Evolutionary conservation across 2,329 filamentous ascomycete species (phyloP).

Genomic region (Aspergillus bombycis): DNA sequence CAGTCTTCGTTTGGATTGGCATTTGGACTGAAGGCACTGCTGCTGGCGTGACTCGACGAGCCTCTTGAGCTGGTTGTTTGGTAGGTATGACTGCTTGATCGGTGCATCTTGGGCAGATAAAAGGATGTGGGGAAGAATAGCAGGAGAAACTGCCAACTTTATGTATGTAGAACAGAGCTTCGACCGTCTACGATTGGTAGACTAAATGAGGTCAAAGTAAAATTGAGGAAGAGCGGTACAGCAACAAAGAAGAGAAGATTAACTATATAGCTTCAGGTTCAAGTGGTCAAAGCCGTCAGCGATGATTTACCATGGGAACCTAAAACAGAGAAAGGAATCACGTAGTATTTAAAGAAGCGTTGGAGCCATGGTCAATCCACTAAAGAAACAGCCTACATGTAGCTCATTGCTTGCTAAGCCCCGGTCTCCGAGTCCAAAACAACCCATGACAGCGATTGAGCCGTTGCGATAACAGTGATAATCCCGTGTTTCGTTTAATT

Average conservation of each 20-base stretch:
- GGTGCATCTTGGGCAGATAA: slow-evolving; percentile 34
- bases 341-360: slow-evolving; percentile 23
- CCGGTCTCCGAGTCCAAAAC: slow-evolving; percentile 23
- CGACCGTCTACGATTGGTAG: background rate
- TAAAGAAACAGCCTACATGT: slow-evolving; percentile 16
- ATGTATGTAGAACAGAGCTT: background rate
- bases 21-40: slow-evolving; percentile 91
- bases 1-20: slow-evolving; percentile 97
- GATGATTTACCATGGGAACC: slow-evolving; percentile 16
- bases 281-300: slow-evolving; percentile 5
- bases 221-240: slow-evolving; percentile 14
- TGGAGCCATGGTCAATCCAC: slow-evolving; percentile 23
- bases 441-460: slow-evolving; percentile 19
- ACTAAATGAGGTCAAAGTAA: slow-evolving; percentile 5
- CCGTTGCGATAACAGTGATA: slow-evolving; percentile 26
- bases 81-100: slow-evolving; percentile 32
- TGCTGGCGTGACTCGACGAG: slow-evolving; percentile 74
- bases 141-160: background rate
- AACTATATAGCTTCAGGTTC: slow-evolving; percentile 29
- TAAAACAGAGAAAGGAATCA: slow-evolving; percentile 17
- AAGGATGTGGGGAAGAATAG: slow-evolving; percentile 6
- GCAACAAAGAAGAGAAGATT: slow-evolving; percentile 16
- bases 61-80: slow-evolving; percentile 58
- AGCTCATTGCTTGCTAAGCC: slow-evolving; percentile 27
- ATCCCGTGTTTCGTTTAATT: slow-evolving; percentile 21